These are phyloP conservation scores for Venturia nashicola DNA, from an alignment of 2,329 filamentous ascomycete species.

Conservation along the genomic window DNA sequence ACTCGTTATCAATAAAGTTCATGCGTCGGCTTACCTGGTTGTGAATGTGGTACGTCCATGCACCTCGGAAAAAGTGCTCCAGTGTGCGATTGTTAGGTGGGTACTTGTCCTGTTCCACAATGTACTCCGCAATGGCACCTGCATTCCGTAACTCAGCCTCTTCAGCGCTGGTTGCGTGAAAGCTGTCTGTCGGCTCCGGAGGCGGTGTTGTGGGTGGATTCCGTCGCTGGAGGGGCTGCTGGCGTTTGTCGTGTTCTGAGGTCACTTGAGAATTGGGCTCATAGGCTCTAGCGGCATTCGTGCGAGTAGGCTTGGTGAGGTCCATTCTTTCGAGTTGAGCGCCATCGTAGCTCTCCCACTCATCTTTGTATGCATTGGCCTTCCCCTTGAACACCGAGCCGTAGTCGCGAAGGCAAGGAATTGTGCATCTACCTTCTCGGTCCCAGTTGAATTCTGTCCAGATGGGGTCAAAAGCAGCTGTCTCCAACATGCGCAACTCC, in stretches of 20 bases:
- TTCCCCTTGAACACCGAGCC: conserved; percentile 39
- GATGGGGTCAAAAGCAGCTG: conserved; percentile 43
- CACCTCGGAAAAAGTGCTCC: conserved; percentile 43
- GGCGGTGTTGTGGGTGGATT: conserved; percentile 6
- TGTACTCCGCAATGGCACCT: conserved; percentile 32
- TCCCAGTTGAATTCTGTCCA: conserved; percentile 46
- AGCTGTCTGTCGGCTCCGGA: conserved; percentile 20
- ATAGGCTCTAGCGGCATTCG: neutral
- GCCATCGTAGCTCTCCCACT: conserved; percentile 42
- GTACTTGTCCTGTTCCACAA: conserved; percentile 37
- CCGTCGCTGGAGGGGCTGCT: neutral
- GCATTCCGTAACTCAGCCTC: conserved; percentile 27
- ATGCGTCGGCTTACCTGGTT: conserved; percentile 35
- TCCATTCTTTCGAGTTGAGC: conserved; percentile 26
- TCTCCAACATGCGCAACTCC: conserved; percentile 45
- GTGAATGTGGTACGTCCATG: conserved; percentile 46
- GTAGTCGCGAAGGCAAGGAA: conserved; percentile 43
- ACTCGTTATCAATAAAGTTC: neutral
- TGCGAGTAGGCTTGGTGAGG: conserved; percentile 12
- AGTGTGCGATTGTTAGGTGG: conserved; percentile 44
- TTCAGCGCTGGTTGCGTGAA: conserved; percentile 27
- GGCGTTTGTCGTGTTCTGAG: conserved; percentile 1
- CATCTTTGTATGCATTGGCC: conserved; percentile 32
- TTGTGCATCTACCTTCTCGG: conserved; percentile 38
- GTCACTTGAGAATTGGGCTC: conserved; percentile 5